Base-by-base conservation (phyloP, 208 protist genomes). In the Crithidia bombi region DNA sequence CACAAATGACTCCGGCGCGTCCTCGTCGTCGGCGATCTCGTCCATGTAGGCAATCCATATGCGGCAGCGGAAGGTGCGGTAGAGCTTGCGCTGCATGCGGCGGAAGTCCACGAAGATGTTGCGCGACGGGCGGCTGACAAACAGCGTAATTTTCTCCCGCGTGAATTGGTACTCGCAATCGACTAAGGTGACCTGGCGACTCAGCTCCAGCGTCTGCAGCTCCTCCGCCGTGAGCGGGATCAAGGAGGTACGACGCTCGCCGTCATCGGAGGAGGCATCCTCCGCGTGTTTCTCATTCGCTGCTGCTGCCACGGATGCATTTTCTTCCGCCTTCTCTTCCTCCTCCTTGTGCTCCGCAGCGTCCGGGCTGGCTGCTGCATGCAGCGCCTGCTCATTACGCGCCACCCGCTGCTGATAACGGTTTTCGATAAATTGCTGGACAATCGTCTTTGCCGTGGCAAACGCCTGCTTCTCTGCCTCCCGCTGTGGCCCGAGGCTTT, bases 1-100 rank as follows among this genome's bases (percentile, higher is more conserved):
- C 11, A 77, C 64, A 62, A 77, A 77, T 19, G 64, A 77, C 39
- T 70, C 64, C 38, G 78, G 70, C 15, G 73, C 61, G 55, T 83
- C 78, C 26, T 72, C 70, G 70, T 88, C 83, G 32, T 72, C 63
- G 35, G 69, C 57, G 30, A 90, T 64, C 58, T 92, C 87, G 57
- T 92, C 84, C 69, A 88, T 78, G 82, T 92, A 90, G 38, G 80
- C 78, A 14, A 90, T 76, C 85, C 87, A 93, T 50, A 93, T 93
- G 57, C 85, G 85, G 66, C 85, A 90, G 52, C 83, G 81, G 26
- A 89, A 86, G 32, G 74, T 58, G 33, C 85, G 82, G 75, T 80
- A 85, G 14, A 93, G 78, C 68, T 82, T 82, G 38, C 87, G 79
- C 70, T 91, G 85, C 85, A 93, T 85, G 35, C 81, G 68, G n/a